Evolutionary conservation across 2,329 filamentous ascomycete genomes (phyloP).

Genomic region (Berkeleyomyces basicola): DNA sequence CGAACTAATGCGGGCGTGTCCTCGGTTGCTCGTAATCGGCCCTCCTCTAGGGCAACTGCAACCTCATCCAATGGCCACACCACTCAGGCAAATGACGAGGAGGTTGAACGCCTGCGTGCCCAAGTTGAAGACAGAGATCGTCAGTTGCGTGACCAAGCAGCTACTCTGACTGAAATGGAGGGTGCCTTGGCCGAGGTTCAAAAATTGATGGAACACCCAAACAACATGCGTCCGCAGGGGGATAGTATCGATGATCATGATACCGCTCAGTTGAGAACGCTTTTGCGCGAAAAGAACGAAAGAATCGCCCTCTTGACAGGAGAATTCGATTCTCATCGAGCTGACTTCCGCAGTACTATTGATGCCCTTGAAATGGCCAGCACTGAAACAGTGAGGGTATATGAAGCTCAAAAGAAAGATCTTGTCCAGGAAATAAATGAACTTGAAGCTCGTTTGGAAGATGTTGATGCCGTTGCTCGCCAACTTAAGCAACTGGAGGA

Average conservation of each 20-base stretch:
- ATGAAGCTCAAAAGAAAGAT: slow-evolving; percentile 82
- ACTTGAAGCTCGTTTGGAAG: slow-evolving; percentile 64
- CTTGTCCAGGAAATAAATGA: slow-evolving; percentile 71
- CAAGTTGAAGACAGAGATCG: slow-evolving; percentile 72
- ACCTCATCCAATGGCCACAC: slow-evolving; percentile 38
- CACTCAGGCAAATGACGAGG: slow-evolving; percentile 40
- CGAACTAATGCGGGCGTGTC: slow-evolving; percentile 35
- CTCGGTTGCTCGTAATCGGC: slow-evolving; percentile 31
- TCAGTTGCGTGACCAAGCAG: slow-evolving; percentile 76
- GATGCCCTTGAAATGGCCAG: slow-evolving; percentile 92
- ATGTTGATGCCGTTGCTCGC: slow-evolving; percentile 77
- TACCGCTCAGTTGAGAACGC: slow-evolving; percentile 55
- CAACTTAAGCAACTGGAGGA: slow-evolving; percentile 94
- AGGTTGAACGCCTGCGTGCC: slow-evolving; percentile 53
- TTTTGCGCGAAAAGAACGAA: slow-evolving; percentile 89
- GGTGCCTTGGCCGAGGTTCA: slow-evolving; percentile 64
- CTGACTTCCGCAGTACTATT: slow-evolving; percentile 91
- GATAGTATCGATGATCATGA: slow-evolving; percentile 47
- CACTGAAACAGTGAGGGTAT: slow-evolving; percentile 87
- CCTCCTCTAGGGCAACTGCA: slow-evolving; percentile 32
- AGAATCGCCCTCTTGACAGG: slow-evolving; percentile 84
- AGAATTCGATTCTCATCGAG: slow-evolving; percentile 87
- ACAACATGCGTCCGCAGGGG: slow-evolving; percentile 26
- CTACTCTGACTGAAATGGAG: slow-evolving; percentile 78
- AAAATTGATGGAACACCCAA: slow-evolving; percentile 45